Percentiles rank a stretch among this genome's conserved stretches.
phyloP scores from a whole-genome alignment of 73 alveolate genomes.

The Paramecium sexaurelia region DNA sequence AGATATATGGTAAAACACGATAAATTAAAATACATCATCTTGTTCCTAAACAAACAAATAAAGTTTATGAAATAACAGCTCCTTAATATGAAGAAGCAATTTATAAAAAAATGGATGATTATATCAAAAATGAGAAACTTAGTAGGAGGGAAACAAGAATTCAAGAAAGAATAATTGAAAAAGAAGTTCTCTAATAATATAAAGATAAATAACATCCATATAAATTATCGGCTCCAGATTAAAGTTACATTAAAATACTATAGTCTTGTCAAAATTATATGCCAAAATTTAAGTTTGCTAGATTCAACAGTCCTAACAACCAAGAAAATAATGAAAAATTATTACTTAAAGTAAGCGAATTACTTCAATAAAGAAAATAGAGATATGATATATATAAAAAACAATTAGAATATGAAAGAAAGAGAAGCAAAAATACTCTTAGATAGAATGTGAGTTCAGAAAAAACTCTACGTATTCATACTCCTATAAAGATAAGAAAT shows the following conservation, averaged over 20 bases:
- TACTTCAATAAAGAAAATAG: slow-evolving; percentile 2
- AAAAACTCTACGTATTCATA: background rate
- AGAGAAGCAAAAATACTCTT: background rate
- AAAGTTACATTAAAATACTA: background rate
- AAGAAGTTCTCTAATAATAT: slow-evolving; percentile 3
- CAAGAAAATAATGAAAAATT: background rate
- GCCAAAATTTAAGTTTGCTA: background rate
- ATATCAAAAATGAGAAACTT: background rate
- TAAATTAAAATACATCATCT: slow-evolving; percentile 6
- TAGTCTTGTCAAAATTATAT: background rate
- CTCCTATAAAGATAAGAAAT: background rate
- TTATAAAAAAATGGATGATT: slow-evolving; percentile 26
- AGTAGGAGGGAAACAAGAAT: background rate
- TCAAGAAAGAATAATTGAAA: background rate
- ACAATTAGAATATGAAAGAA: background rate
- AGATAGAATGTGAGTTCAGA: background rate
- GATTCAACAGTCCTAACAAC: background rate
- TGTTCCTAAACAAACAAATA: background rate
- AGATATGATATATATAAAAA: background rate
- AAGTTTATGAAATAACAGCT: background rate
- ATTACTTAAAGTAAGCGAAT: background rate
- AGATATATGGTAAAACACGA: background rate
- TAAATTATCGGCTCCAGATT: background rate
- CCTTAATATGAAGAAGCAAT: background rate
- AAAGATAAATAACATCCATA: background rate